Base-by-base conservation (phyloP, 495 filamentous ascomycete species). In the Penicillium mononematosum region DNA sequence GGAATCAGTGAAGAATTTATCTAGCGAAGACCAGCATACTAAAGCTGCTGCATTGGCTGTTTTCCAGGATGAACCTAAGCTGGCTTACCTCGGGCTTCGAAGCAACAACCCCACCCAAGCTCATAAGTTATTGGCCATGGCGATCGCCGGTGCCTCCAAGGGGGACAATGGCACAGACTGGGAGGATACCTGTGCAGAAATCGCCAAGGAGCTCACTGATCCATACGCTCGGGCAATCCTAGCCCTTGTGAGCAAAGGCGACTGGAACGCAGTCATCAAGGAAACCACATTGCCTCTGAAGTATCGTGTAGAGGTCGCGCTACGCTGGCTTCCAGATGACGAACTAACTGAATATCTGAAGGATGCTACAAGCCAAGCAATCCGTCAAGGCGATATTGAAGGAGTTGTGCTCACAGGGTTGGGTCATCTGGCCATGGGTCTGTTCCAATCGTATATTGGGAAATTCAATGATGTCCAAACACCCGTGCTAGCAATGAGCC, bases 401-500 rank as follows among this genome's bases (percentile, higher is more conserved):
- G 94, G 92, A 16, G 82, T 97, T 45, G 79, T 96, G 9, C 81
- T 98, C 4, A 94, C 94, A 0, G 94, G 94, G 17, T 85, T 98
- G 55, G 71, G 75, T n/a, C 86, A 92, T 58, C 76, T 81, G 32
- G 83, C 89, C 24, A 85, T 96, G 54, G 87, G 92, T 55, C 81
- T 98, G 24, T 87, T 98, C 62, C 86, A 91, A 45, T 88, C 87
- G 24, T 97, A 96, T 70, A 87, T 96, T 63, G 81, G 83, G 56
- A 93, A 91, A 48, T 96, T 87, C 71, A 81, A 84, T 59, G 94
- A 98, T 68, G 79, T 92, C 4, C 94, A 98, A 71, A 96, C 94
- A 0, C 88, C 95, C 3, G 87, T 92, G 1, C 79, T 98, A 0
- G 85, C 92, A 45, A 84, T 94, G 65, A 88, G 90, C 46, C 85